phyloP scores from a whole-genome alignment of 2,329 filamentous ascomycete species.

The Fusarium hainanense region DNA sequence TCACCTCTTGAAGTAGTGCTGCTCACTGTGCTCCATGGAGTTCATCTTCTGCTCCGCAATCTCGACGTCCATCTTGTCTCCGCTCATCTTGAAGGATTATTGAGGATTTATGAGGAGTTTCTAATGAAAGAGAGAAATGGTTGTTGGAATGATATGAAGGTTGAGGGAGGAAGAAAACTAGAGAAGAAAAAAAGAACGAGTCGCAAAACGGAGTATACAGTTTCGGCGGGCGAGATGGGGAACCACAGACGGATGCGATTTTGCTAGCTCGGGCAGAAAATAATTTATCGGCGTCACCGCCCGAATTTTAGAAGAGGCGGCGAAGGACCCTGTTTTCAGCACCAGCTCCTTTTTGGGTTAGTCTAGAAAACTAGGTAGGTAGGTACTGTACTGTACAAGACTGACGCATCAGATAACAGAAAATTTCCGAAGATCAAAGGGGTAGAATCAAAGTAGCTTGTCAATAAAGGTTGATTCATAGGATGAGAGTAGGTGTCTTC shows the following conservation, averaged over 20 bases:
- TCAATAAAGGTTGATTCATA: background rate
- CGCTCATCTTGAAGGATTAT: constrained; percentile 54
- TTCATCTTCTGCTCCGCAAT: constrained; percentile 72
- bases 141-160: background rate
- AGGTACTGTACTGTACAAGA: background rate
- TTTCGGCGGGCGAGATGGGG: constrained; percentile 26
- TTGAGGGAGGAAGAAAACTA: constrained; percentile 11
- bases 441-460: background rate
- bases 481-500: background rate
- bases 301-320: constrained; percentile 35
- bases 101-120: constrained; percentile 1
- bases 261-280: constrained; percentile 47
- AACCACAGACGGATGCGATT: constrained; percentile 41
- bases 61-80: constrained; percentile 68
- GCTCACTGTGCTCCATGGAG: constrained; percentile 90
- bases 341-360: constrained; percentile 29
- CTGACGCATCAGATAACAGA: background rate
- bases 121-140: background rate
- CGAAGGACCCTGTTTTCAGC: constrained; percentile 31
- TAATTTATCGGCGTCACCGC: constrained; percentile 48
- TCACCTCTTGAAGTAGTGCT: constrained; percentile 99
- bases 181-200: constrained; percentile 19
- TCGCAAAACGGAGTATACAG: constrained; percentile 35
- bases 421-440: background rate
- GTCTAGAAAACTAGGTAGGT: background rate